phyloP scores from a whole-genome alignment of 805 yeast genomes.

The Cyberlindnera suaveolens region DNA sequence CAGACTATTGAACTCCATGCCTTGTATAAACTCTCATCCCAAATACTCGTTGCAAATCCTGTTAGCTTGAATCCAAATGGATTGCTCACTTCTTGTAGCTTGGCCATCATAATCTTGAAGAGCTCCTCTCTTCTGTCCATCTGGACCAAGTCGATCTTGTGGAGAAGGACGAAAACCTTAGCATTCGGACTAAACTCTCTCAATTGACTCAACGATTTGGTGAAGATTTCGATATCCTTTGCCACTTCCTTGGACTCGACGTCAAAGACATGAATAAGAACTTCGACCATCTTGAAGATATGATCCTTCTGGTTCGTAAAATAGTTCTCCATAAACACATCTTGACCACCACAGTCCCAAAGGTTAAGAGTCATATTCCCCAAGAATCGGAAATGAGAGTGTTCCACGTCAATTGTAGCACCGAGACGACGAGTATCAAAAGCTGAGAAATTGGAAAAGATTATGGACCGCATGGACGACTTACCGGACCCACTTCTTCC shows the following conservation, averaged over 20 bases:
- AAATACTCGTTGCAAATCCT: constrained; percentile 75
- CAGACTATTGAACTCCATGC: constrained; percentile 98
- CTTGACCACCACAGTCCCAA: constrained; percentile 99
- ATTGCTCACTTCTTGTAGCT: constrained; percentile 65
- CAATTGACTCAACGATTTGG: constrained; percentile 73
- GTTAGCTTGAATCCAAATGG: constrained; percentile 63
- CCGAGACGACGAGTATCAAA: constrained; percentile 93
- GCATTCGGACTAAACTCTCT: constrained; percentile 85
- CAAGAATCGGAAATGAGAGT: constrained; percentile 84
- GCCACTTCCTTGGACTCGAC: constrained; percentile 88
- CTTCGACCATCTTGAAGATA: constrained; percentile 92
- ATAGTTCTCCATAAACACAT: constrained; percentile 92
- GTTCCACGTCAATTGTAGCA: constrained; percentile 98
- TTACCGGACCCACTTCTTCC: constrained; percentile 98
- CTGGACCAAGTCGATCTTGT: constrained; percentile 94
- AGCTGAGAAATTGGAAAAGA: constrained; percentile 93
- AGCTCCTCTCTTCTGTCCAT: constrained; percentile 78
- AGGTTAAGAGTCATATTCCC: constrained; percentile 93
- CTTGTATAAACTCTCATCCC: constrained; percentile 43
- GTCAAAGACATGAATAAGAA: constrained; percentile 91
- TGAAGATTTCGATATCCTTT: constrained; percentile 89
- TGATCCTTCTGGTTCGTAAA: constrained; percentile 84
- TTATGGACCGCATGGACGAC: constrained; percentile 94
- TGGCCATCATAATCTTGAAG: constrained; percentile 78
- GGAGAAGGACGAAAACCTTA: constrained; percentile 83